These are phyloP conservation scores for Mycosphaerella arachidis DNA, from an alignment of 2,329 filamentous ascomycete genomes.

Conservation along the genomic window DNA sequence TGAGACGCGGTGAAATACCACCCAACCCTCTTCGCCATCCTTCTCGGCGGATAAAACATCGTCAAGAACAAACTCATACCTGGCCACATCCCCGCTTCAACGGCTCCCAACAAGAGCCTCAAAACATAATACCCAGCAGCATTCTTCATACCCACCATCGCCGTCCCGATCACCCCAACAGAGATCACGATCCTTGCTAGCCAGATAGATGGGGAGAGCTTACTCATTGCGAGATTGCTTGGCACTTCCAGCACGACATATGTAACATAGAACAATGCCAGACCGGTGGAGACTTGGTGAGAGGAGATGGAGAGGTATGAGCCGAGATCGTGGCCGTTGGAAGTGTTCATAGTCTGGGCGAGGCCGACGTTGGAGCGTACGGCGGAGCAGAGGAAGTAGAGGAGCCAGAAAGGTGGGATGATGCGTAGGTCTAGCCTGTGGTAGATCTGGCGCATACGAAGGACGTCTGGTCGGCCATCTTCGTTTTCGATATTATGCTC, in stretches of 20 bases:
- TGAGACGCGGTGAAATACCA: conserved; percentile 86
- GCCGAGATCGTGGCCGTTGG: conserved; percentile 67
- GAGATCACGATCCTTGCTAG: conserved; percentile 88
- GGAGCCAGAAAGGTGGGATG: conserved; percentile 69
- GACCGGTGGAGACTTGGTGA: conserved; percentile 75
- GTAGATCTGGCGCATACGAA: conserved; percentile 23
- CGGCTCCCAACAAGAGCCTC: conserved; percentile 76
- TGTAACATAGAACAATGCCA: conserved; percentile 86
- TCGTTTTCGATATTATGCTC: conserved; percentile 6
- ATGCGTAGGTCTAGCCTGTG: conserved; percentile 29
- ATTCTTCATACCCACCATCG: conserved; percentile 74
- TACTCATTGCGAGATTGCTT: conserved; percentile 84
- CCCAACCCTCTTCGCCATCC: conserved; percentile 82
- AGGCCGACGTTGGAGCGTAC: conserved; percentile 89
- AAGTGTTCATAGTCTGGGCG: conserved; percentile 86
- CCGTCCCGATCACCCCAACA: conserved; percentile 77
- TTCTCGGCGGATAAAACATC: conserved; percentile 82
- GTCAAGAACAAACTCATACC: conserved; percentile 92
- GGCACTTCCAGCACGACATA: conserved; percentile 88
- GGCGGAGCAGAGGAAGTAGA: conserved; percentile 89
- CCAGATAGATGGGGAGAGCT: conserved; percentile 79
- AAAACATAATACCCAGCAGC: conserved; percentile 87
- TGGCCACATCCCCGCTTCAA: conserved; percentile 92
- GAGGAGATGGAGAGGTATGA: conserved; percentile 63
- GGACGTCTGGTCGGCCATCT: no score